Evolutionary conservation across 1,284 basidiomycete species (phyloP).

Genomic region (Neolentinus lepideus): DNA sequence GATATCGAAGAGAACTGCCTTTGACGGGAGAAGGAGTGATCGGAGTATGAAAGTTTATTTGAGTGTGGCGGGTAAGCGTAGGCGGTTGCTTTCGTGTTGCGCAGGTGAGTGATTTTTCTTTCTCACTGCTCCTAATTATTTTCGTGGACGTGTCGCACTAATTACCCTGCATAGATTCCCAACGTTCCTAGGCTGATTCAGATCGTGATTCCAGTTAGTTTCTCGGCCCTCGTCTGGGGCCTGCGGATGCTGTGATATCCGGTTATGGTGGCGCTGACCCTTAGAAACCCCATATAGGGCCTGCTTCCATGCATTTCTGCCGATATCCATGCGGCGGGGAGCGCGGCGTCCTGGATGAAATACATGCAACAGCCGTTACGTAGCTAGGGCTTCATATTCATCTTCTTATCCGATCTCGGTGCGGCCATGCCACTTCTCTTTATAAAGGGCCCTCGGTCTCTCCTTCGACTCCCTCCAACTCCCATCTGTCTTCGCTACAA

Average conservation of each 20-base stretch:
- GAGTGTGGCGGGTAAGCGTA: neutral
- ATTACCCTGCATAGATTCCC: neutral
- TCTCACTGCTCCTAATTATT: neutral
- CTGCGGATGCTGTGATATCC: slow-evolving; percentile 1
- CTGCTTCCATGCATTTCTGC: slow-evolving; percentile 7
- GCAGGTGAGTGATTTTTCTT: neutral
- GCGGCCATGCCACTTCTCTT: neutral
- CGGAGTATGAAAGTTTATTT: neutral
- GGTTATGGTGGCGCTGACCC: slow-evolving; percentile 1
- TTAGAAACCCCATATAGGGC: slow-evolving; percentile 1
- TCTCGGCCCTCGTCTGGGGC: neutral
- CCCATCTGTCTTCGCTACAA: neutral
- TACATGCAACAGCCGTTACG: slow-evolving; percentile 1
- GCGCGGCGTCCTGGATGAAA: slow-evolving; percentile 1
- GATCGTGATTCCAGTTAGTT: too few species aligned
- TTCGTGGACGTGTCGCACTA: neutral
- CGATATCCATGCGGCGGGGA: slow-evolving; percentile 4
- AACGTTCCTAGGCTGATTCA: neutral
- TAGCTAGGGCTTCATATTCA: slow-evolving; percentile 5
- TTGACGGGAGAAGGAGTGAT: neutral
- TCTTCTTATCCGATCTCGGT: neutral
- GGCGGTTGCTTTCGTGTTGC: neutral
- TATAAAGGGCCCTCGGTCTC: neutral
- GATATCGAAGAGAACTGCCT: neutral
- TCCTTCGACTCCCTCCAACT: neutral